Percentiles rank a stretch among this genome's conserved stretches.
phyloP scores from a whole-genome alignment of 352 stramenopile genomes.

The Globisporangium carolinianum region DNA sequence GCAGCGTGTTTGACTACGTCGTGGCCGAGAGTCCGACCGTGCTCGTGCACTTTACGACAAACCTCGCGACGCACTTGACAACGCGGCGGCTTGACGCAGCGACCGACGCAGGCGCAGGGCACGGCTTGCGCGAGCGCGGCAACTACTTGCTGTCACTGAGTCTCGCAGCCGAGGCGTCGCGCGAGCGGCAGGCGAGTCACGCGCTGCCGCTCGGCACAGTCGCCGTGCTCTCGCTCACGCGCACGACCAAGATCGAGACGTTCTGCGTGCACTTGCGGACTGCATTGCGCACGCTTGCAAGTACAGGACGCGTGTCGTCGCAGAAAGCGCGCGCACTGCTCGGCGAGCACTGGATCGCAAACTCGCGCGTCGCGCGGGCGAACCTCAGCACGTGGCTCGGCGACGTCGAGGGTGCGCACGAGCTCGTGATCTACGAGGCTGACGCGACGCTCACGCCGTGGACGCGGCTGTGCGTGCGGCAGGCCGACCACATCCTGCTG shows the following conservation, averaged over 20 bases:
- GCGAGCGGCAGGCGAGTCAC: slow-evolving; percentile 17
- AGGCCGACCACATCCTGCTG: slow-evolving; percentile 80
- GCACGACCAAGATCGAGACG: slow-evolving; percentile 62
- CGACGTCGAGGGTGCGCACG: slow-evolving; percentile 69
- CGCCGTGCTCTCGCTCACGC: slow-evolving; percentile 72
- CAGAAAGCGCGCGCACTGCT: slow-evolving; percentile 55
- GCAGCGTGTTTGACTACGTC: slow-evolving; percentile 82
- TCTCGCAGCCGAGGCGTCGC: slow-evolving; percentile 13
- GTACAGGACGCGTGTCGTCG: slow-evolving; percentile 66
- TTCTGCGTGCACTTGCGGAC: slow-evolving; percentile 63
- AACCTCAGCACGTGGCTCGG: slow-evolving; percentile 79
- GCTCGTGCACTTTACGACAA: slow-evolving; percentile 77
- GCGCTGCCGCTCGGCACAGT: slow-evolving; percentile 62
- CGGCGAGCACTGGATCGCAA: slow-evolving; percentile 61
- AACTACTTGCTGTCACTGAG: slow-evolving; percentile 61
- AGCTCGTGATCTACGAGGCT: slow-evolving; percentile 79
- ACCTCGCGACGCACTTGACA: slow-evolving; percentile 53
- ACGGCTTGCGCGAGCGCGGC: slow-evolving; percentile 22
- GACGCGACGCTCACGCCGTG: slow-evolving; percentile 64
- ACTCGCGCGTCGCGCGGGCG: slow-evolving; percentile 51
- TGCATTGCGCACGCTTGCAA: slow-evolving; percentile 60
- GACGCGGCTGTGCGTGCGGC: slow-evolving; percentile 80
- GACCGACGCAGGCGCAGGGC: slow-evolving; percentile 17
- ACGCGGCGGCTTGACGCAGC: slow-evolving; percentile 28
- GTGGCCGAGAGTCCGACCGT: slow-evolving; percentile 60